These are phyloP conservation scores for Dothideomycetes sp. DNA, from an alignment of 2,329 filamentous ascomycete genomes.

Conservation along the genomic window DNA sequence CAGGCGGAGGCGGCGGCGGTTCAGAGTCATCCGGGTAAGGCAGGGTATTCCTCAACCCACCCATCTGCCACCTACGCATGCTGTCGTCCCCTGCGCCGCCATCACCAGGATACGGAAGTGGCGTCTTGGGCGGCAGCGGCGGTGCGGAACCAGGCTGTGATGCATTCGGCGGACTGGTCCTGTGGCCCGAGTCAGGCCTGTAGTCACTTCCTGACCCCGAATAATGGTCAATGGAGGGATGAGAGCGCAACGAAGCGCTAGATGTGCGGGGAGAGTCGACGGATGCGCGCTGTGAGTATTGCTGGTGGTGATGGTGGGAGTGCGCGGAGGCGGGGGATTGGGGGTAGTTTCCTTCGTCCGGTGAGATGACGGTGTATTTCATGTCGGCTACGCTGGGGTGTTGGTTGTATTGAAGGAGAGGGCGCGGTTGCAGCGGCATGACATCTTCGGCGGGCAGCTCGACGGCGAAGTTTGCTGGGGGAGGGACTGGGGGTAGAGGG, in stretches of 20 bases:
- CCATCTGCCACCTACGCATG: constrained; percentile 20
- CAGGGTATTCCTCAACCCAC: constrained; percentile 28
- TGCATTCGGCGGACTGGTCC: constrained; percentile 6
- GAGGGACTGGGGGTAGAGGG: constrained; percentile 23
- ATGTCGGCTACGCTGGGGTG: constrained; percentile 52
- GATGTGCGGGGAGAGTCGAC: constrained; percentile 10
- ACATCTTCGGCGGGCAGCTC: constrained; percentile 49
- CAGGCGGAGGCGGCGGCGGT: constrained; percentile 71
- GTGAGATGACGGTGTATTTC: constrained; percentile 53
- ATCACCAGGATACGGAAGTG: constrained; percentile 13
- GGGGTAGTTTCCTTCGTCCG: constrained; percentile 49
- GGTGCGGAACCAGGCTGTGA: constrained; percentile 36
- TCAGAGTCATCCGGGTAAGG: constrained; percentile 77
- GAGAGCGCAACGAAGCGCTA: constrained; percentile 7
- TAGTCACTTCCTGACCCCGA: background rate
- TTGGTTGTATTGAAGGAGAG: constrained; percentile 26
- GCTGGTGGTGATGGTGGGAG: constrained; percentile 10
- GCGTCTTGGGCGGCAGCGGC: constrained; percentile 58
- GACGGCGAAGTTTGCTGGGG: constrained; percentile 39
- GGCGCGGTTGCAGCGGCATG: constrained; percentile 16
- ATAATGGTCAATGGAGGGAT: constrained; percentile 10
- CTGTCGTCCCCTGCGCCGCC: constrained; percentile 13
- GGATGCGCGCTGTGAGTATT: constrained; percentile 8
- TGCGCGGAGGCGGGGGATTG: constrained; percentile 22
- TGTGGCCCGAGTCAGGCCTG: constrained; percentile 20